These are phyloP conservation scores for Boechera retrofracta DNA, from an alignment of 345 rosid genomes.

Conservation along the genomic window DNA sequence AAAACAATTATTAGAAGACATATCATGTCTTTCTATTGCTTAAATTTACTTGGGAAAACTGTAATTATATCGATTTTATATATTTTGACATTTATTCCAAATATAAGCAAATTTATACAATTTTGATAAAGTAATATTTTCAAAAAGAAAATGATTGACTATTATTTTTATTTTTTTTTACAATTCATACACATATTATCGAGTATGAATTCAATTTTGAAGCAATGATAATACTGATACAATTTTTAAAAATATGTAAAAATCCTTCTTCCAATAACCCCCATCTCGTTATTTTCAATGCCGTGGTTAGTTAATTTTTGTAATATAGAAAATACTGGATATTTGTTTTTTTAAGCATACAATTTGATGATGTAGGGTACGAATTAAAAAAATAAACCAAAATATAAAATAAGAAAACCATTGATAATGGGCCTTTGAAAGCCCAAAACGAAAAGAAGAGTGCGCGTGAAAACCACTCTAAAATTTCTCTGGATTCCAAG, in stretches of 20 bases:
- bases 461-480: constrained; percentile 40
- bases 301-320: no score
- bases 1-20: not conserved
- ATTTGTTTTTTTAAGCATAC: no score
- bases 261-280: no score
- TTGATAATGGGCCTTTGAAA: constrained; percentile 6
- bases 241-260: no score
- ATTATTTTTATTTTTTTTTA: no score
- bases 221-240: no score
- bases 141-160: no score
- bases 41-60: no score
- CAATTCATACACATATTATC: no score
- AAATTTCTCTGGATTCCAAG: constrained; percentile 31
- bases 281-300: no score
- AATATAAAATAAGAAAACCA: not conserved
- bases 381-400: not conserved
- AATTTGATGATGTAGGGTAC: constrained; percentile 13
- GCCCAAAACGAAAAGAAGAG: constrained; percentile 18
- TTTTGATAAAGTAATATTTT: not conserved
- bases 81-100: not conserved
- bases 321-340: no score
- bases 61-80: not conserved
- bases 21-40: not conserved
- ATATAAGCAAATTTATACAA: not conserved
- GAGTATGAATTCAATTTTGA: no score